Evolutionary conservation across 2,329 filamentous ascomycete species (phyloP), one percentile per base, ranked within the genome.

Genomic region (Talaromyces sp.): DNA sequence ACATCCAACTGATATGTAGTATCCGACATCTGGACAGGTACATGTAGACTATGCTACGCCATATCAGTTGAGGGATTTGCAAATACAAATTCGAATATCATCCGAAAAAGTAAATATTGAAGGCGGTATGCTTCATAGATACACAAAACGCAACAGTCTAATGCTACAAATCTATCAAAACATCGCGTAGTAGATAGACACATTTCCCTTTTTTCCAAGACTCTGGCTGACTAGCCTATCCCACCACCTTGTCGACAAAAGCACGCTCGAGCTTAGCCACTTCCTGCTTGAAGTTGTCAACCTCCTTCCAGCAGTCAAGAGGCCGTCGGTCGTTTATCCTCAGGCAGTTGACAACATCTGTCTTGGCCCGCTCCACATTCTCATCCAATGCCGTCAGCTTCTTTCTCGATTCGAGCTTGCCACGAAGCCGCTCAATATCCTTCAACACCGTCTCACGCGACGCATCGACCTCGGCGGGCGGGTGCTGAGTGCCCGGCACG

Each of bases 261-360:
- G 82, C 82, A 77, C 86, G 88, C 84, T 97, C 93, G 77, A 97
- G 76, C 79, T 86, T 86, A 67, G 89, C 86, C 56, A 98, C 93
- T 82, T 96, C 91, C 69, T 84, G 84, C 85, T 93, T 96, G 77
- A 98, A 98, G 21, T 81, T 82, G 79, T 96, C 89, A 26, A 97
- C 91, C 84, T 97, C 92, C 77, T 87, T 84, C 89, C 90, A 97
- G 83, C 93, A 98, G 80, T 97, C 90, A 72, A 97, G 80, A 73
- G 93, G 93, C 75, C 91, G 84, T 65, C 91, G 83, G 77, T 97
- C 93, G 75, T 97, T 88, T 70, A 88, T 83, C 64, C 89, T 82
- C 80, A 98, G 80, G 75, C 93, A 98, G 68, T 84, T 83, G 64
- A 95, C 85, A 59, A 97, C 86, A 62, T 88, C 86, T 67, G 85